Conservation (phyloP, 148 eudicot genomes). For the Beta vulgaris region DNA sequence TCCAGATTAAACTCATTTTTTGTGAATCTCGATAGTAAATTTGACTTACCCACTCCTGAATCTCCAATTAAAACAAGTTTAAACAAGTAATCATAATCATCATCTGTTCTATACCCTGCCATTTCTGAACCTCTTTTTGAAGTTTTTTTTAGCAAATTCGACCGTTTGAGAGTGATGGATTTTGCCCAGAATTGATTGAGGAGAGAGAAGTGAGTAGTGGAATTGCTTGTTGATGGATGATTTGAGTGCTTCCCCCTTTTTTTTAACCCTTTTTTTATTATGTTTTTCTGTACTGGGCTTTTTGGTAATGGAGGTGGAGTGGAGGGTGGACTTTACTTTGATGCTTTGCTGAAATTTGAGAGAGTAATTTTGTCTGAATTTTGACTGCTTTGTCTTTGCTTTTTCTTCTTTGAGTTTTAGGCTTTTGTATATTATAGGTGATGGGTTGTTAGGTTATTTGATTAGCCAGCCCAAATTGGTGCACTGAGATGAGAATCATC, state of each 20-base stretch:
- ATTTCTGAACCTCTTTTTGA: conserved; percentile 11
- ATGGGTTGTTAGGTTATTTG: too few species aligned
- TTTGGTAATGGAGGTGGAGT: too few species aligned
- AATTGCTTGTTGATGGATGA: conserved; percentile 25
- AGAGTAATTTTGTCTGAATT: too few species aligned
- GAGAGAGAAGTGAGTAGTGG: not conserved
- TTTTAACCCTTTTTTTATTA: not conserved
- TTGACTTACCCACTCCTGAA: conserved; percentile 72
- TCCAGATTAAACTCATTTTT: conserved; percentile 73
- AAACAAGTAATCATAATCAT: conserved; percentile 74
- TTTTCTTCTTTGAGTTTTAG: too few species aligned
- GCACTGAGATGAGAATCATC: too few species aligned
- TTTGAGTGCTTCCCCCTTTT: not conserved
- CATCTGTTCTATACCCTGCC: conserved; percentile 63
- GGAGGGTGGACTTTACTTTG: too few species aligned
- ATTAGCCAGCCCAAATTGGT: too few species aligned
- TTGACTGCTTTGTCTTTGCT: too few species aligned
- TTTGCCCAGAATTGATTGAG: not conserved
- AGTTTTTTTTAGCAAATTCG: not conserved
- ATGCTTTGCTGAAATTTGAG: too few species aligned
- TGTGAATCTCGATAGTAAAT: conserved; percentile 65
- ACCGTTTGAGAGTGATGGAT: conserved; percentile 16
- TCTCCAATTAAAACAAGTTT: conserved; percentile 70
- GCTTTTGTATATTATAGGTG: too few species aligned
- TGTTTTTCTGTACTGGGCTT: not conserved